Evolutionary conservation across 371 early-diverging fungal species (phyloP), one percentile per base, ranked within the genome.

Genomic region (Actinomortierella ambigua): DNA sequence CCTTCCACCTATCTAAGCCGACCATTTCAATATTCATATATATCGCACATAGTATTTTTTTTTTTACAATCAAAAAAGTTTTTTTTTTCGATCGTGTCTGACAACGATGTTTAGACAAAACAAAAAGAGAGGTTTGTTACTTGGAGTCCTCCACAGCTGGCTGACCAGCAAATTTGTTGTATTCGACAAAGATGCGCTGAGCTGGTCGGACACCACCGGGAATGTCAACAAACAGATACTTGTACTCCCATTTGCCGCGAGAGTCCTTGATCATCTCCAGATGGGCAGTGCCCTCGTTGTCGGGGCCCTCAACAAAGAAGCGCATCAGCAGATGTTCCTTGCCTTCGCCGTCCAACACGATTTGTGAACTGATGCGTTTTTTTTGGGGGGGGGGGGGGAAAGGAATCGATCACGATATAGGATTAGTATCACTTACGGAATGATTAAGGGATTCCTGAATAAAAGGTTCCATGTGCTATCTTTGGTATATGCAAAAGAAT

Each of bases 261-360:
- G 68, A 69, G 55, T 78, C 79, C 67, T 82, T 82, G 65, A 80
- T 61, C 84, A 82, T 82, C 42, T 82, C 80, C 58, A 82, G 44
- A 57, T 78, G 75, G 11, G 76, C 78, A 3, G 77, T 73, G 20
- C 82, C 82, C 46, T 77, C 76, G 42, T 68, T 77, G 41, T 79
- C 57, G 3, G 79, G 79, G 22, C 82, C 82, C 49, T 82, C 82
- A 9, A 82, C 76, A 50, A 75, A 82, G 75, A 82, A 80, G 15
- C 78, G 77, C 80, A 82, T 80, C 60, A 82, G 54, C 64, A 82
- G 51, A 53, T 82, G 82, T 14, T 76, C 76, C 28, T 77, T 68
- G 41, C 78, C 79, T 8, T 78, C 69, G 2, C 53, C 61, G 57
- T 82, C 82, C 48, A 80, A 57, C n/a, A 77, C 67, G 15, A 82